phyloP scores from a whole-genome alignment of 768 basidiomycete species.

The Mycena venus region DNA sequence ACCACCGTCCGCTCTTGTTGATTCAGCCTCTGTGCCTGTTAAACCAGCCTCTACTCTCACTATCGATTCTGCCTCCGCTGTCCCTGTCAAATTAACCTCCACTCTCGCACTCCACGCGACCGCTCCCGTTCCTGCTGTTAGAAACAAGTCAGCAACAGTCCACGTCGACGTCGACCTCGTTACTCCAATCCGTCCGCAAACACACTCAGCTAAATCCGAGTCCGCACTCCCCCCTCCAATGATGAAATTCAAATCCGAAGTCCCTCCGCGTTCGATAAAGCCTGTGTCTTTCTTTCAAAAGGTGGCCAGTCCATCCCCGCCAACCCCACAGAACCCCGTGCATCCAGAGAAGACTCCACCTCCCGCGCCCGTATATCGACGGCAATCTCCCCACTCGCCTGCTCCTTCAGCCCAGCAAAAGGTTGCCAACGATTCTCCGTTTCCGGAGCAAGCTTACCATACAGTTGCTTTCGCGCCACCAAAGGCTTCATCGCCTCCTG shows the following conservation, averaged over 20 bases:
- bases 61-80: neutral
- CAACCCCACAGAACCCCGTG: neutral
- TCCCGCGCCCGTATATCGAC: neutral
- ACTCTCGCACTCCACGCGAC: neutral
- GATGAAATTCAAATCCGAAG: conserved; percentile 11
- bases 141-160: neutral
- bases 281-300: conserved; percentile 9
- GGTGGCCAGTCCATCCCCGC: conserved; percentile 3
- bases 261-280: conserved; percentile 1
- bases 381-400: neutral
- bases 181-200: conserved; percentile 1
- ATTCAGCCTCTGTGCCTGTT: neutral
- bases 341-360: conserved; percentile 5
- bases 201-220: neutral
- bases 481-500: conserved; percentile 12
- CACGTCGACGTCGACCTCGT: neutral
- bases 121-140: neutral
- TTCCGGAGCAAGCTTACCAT: conserved; percentile 18
- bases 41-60: neutral
- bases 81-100: neutral
- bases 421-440: conserved; percentile 19
- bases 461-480: conserved; percentile 26
- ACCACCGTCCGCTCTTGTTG: conserved; percentile 4
- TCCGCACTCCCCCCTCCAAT: neutral
- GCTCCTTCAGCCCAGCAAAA: neutral